A percentile compares a stretch with the other conserved stretches of the same genome.
Conservation (phyloP, 2,329 filamentous ascomycete genomes). For the Diaporthe amygdali region DNA sequence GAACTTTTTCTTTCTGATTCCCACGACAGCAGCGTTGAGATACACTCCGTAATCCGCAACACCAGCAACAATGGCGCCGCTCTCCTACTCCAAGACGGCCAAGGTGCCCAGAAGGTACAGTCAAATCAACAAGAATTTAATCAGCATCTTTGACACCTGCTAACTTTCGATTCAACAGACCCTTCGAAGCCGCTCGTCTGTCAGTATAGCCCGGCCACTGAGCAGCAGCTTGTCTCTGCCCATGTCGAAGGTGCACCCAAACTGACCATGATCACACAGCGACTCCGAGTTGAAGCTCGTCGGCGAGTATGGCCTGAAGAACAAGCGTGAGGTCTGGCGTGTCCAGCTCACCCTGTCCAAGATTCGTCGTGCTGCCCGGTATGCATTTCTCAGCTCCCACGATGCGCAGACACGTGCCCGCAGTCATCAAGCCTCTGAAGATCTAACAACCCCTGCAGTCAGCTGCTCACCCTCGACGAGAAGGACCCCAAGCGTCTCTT, state of each 20-base stretch:
- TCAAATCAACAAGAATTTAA: neutral
- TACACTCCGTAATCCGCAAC: conserved; percentile 4
- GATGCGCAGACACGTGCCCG: neutral
- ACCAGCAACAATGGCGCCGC: conserved; percentile 49
- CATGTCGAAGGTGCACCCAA: conserved; percentile 82
- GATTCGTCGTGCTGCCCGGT: conserved; percentile 99
- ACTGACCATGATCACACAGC: conserved; percentile 75
- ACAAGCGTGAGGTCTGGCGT: conserved; percentile 99
- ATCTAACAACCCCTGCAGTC: conserved; percentile 61
- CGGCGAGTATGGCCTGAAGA: conserved; percentile 99
- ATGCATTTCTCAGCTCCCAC: conserved; percentile 42
- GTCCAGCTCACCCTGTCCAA: conserved; percentile 99
- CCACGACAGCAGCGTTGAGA: neutral
- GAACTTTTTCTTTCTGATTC: conserved; percentile 16
- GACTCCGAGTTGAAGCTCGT: conserved; percentile 99
- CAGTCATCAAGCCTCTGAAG: conserved; percentile 24
- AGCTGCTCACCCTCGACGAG: conserved; percentile 99
- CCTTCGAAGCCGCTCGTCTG: conserved; percentile 99
- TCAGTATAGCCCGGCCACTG: conserved; percentile 97
- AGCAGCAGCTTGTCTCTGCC: conserved; percentile 96
- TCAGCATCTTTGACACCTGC: neutral
- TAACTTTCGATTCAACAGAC: conserved; percentile 64
- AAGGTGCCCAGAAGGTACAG: conserved; percentile 74
- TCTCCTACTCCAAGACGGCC: conserved; percentile 98
- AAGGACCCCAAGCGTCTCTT: conserved; percentile 99